Percentiles rank a stretch among this genome's conserved stretches.
Evolutionary conservation across 192 early-diverging fungal species (phyloP).

Genomic region (Podila minutissima): DNA sequence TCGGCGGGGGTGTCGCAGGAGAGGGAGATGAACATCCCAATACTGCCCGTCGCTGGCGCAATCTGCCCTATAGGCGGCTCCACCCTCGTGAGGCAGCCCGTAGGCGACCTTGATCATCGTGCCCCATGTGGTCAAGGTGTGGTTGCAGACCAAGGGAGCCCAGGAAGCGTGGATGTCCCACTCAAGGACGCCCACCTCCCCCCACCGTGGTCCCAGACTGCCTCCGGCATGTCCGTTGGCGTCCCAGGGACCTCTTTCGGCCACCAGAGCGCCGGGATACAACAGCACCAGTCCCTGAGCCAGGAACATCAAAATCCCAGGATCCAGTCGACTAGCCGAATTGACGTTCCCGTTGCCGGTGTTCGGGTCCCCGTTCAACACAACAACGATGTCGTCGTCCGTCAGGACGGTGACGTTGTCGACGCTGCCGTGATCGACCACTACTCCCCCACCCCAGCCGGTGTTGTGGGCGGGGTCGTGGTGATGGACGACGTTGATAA

Average conservation of each 20-base stretch:
- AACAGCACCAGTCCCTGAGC: neutral
- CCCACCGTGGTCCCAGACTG: neutral
- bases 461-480: neutral
- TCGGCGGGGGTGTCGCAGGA: slow-evolving; percentile 15
- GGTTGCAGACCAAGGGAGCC: slow-evolving; percentile 29
- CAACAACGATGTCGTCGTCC: neutral
- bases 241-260: neutral
- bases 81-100: slow-evolving; percentile 2
- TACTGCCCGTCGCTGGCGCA: slow-evolving; percentile 7
- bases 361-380: neutral
- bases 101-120: slow-evolving; percentile 25
- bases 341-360: neutral
- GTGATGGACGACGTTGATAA: slow-evolving; percentile 6
- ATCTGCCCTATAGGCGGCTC: slow-evolving; percentile 14
- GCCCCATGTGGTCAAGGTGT: slow-evolving; percentile 37
- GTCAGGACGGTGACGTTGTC: neutral
- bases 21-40: slow-evolving; percentile 7
- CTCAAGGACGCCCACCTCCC: neutral
- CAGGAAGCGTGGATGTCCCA: neutral
- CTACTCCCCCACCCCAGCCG: neutral
- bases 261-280: slow-evolving; percentile 1
- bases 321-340: neutral
- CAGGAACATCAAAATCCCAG: neutral
- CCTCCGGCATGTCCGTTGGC: neutral
- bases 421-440: neutral